Percentiles rank a stretch among this genome's conserved stretches.
phyloP scores from a whole-genome alignment of 2,329 filamentous ascomycete genomes.

The Corynespora cassiicola region DNA sequence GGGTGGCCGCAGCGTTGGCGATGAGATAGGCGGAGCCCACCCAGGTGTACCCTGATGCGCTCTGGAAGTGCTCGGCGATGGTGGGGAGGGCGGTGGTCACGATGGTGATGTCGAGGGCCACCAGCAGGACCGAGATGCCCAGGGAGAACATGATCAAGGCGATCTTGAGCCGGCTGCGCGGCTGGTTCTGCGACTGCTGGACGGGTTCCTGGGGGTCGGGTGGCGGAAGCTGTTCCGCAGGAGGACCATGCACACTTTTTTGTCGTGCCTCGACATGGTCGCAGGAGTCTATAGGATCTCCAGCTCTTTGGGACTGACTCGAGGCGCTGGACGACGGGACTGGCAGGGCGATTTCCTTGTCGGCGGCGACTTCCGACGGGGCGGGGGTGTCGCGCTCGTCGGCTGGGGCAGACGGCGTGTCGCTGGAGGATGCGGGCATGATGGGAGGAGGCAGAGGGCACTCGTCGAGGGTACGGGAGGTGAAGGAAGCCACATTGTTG shows the following conservation, averaged over 20 bases:
- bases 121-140: conserved; percentile 63
- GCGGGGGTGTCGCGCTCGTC: neutral
- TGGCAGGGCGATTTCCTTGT: conserved; percentile 16
- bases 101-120: conserved; percentile 68
- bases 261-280: neutral
- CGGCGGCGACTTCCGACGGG: conserved; percentile 3
- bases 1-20: conserved; percentile 57
- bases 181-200: conserved; percentile 26
- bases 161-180: conserved; percentile 50
- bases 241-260: too few relatives aligned
- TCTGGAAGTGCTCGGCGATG: conserved; percentile 61
- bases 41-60: conserved; percentile 59
- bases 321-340: conserved; percentile 23
- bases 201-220: conserved; percentile 9
- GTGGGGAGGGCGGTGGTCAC: conserved; percentile 68
- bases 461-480: too few relatives aligned
- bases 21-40: conserved; percentile 60
- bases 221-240: too few relatives aligned
- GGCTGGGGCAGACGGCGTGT: conserved; percentile 6
- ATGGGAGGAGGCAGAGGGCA: too few relatives aligned
- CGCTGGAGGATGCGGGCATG: conserved; percentile 10
- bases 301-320: conserved; percentile 17
- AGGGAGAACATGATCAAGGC: conserved; percentile 58
- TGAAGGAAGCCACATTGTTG: too few relatives aligned
- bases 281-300: conserved; percentile 3